Percentiles rank a stretch among this genome's conserved stretches.
phyloP scores from a whole-genome alignment of 2,329 filamentous ascomycete species.

The Aureobasidium sp. region DNA sequence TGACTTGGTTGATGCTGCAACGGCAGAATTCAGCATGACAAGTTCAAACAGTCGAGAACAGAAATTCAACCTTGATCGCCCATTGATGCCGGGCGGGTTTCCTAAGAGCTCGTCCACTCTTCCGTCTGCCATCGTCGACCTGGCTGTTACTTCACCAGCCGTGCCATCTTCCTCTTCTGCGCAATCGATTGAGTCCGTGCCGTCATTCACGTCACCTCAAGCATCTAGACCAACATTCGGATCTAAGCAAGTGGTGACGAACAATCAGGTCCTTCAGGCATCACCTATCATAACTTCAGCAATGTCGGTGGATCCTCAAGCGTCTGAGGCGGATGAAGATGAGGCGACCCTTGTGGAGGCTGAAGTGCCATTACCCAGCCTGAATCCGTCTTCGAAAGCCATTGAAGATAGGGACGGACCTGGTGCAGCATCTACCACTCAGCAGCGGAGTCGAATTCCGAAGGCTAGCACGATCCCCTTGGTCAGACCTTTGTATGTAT shows the following conservation, averaged over 20 bases:
- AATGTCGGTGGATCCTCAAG: background rate
- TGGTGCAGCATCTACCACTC: background rate
- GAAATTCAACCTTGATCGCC: background rate
- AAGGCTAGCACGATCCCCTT: background rate
- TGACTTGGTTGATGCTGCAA: constrained; percentile 28
- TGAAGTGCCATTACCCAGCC: background rate
- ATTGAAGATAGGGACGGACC: background rate
- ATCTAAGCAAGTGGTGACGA: background rate
- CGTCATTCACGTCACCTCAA: background rate
- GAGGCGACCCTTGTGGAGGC: background rate
- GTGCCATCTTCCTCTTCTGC: background rate
- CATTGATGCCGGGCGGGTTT: background rate
- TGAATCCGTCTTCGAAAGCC: background rate
- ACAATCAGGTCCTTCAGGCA: background rate
- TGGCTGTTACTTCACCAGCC: background rate
- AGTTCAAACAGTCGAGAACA: background rate
- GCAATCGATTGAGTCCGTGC: background rate
- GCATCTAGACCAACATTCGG: background rate
- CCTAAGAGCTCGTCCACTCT: background rate
- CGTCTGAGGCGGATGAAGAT: background rate
- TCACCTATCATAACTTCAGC: background rate
- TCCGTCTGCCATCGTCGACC: too few relatives aligned
- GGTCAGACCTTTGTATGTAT: background rate
- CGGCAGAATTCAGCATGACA: constrained; percentile 25
- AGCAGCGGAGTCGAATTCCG: background rate